Evolutionary conservation across 371 early-diverging fungal genomes (phyloP).

Genomic region (Capniomyces stellatus): DNA sequence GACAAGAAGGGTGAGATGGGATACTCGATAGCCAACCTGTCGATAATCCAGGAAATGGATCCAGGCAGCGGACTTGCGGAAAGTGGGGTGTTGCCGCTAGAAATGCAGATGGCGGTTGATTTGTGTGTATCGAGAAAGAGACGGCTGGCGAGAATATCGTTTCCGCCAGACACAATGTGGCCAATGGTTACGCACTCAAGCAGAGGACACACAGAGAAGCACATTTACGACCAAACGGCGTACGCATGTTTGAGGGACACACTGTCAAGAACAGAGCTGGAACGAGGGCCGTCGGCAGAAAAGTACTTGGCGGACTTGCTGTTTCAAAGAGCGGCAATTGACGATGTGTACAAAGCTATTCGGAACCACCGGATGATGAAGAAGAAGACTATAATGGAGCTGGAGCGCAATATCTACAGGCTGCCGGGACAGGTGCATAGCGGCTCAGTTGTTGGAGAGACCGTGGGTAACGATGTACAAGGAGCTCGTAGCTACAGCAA

Average conservation of each 20-base stretch:
- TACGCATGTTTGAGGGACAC: conserved; percentile 18
- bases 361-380: conserved; percentile 24
- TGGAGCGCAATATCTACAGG: conserved; percentile 22
- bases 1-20: conserved; percentile 11
- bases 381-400: conserved; percentile 16
- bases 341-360: conserved; percentile 33
- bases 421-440: conserved; percentile 32
- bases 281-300: conserved; percentile 15
- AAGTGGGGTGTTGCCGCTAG: conserved; percentile 17
- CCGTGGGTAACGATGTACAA: background rate
- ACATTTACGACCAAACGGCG: conserved; percentile 25
- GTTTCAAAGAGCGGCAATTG: conserved; percentile 55
- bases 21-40: conserved; percentile 16
- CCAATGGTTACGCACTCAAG: conserved; percentile 59
- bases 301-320: conserved; percentile 50
- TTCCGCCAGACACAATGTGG: conserved; percentile 51
- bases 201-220: conserved; percentile 51
- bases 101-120: conserved; percentile 24
- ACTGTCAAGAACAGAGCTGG: conserved; percentile 15
- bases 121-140: conserved; percentile 23
- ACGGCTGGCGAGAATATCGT: conserved; percentile 20
- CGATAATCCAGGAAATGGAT: conserved; percentile 18
- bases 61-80: conserved; percentile 20
- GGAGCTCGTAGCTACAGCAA: conserved; percentile 5
- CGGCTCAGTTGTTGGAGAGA: conserved; percentile 24